Evolutionary conservation across 1,284 basidiomycete species (phyloP), one percentile per base, ranked within the genome.

Genomic region (Ustilago sp.): DNA sequence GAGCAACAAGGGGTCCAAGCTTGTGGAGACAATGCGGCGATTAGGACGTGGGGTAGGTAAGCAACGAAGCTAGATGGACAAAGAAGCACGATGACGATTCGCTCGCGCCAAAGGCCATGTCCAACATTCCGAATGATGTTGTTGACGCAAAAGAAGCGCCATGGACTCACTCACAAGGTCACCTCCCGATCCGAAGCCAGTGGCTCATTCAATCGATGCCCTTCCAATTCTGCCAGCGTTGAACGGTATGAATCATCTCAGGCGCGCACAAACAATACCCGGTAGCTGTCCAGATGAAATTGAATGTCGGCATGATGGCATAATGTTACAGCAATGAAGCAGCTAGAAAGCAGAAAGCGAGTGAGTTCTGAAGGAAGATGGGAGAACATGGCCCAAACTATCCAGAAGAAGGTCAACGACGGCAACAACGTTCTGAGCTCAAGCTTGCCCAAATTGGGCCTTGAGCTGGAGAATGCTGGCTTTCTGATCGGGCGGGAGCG

Each of bases 401-500:
- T 41, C 13, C 17, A 41, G 19, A 48, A 6, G 45, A 23, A 45
- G 17, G n/a, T 48, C 28, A 19, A 48, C 8, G n/a, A 8, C n/a
- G 31, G 31, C 48, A 50, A 12, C 11, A 28, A 15, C 7, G 4
- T 31, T 19, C 4, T 6, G 31, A 15, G 34, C 60, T 63, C 34
- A 77, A 48, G 71, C 71, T 35, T 83, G 83, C 4, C 83, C 83
- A 41, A 84, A 80, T 54, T 84, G 83, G 17, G 81, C 83, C 59
- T 84, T 84, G 66, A 86, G 80, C 63, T 93, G 91, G 87, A 94
- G 89, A 52, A 98, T 93, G n/a, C 93, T 92, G 0, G 91, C 90
- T 53, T 92, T 90, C 80, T 98, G 95, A 3, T 90, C 89, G 1
- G 93, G 91, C 28, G 94, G 93, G 53, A 98, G 87, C 8, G 90